Evolutionary conservation across 495 filamentous ascomycete genomes (phyloP), one percentile per base, ranked within the genome.

Genomic region (Tuber aestivum): DNA sequence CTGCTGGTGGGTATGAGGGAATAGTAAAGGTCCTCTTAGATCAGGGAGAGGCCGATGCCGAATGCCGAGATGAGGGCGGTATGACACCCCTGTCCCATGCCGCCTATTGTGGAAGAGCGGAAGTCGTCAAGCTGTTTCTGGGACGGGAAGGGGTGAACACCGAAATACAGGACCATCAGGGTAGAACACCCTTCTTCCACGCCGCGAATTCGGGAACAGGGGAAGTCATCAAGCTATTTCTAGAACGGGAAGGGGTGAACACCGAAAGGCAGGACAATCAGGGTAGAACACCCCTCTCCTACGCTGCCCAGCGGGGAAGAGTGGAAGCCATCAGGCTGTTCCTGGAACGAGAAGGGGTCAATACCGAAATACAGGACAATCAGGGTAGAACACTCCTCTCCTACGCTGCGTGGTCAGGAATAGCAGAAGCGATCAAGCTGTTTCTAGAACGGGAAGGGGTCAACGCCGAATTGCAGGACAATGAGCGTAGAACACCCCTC

Each of bases 1-100:
- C 84, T 20, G 77, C 72, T 45, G 72, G 75, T 18, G 85, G 85
- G 10, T 79, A 86, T 75, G 77, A 82, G 45, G 82, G 68, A 20
- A 75, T 87, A 72, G 86, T 78, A 0, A 21, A 45, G 37, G 18
- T 75, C 5, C 69, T 75, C 37, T 23, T 77, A 3, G 48, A 70
- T 3, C 75, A 38, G 21, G 45, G 27, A 32, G 72, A 70, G 21
- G 72, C 70, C n/a, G 20, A 48, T 23, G 18, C 20, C 20, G 44
- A 35, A 70, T 68, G 23, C 4, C 32, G 72, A 65, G 44, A 77
- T 61, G 65, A 20, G 2, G 48, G 71, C 23, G 75, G 77, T 76
- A 20, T 18, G 20, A 23, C 44, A 48, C 44, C 20, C 7, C 74
- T 83, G 0, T 79, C 44, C 20, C 75, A 65, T 37, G 83, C 83